Evolutionary conservation across 2,329 filamentous ascomycete species (phyloP).

Genomic region (Arachnomyces sp.): DNA sequence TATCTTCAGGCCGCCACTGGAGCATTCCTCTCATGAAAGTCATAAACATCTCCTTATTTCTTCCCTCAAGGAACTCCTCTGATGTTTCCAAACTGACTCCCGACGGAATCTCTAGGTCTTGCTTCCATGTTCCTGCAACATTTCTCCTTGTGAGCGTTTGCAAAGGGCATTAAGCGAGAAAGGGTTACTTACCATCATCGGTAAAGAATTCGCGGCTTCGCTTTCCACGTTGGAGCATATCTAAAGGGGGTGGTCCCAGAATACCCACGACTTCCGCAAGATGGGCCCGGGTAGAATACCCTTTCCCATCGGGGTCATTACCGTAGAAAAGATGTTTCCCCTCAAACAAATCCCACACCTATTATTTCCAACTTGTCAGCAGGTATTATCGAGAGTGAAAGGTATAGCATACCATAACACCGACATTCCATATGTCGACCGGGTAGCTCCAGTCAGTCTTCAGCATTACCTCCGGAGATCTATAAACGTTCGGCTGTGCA

Average conservation of each 20-base stretch:
- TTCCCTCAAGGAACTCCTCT: conserved; percentile 12
- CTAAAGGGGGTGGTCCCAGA: conserved; percentile 35
- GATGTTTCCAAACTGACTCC: conserved; percentile 11
- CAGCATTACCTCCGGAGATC: conserved; percentile 39
- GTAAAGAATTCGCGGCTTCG: conserved; percentile 34
- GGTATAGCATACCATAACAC: conserved; percentile 36
- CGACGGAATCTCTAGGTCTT: conserved; percentile 13
- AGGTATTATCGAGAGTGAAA: conserved; percentile 3
- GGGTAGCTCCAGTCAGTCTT: conserved; percentile 37
- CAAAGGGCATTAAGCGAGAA: conserved; percentile 3
- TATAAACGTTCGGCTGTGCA: conserved; percentile 31
- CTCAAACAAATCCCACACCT: conserved; percentile 44
- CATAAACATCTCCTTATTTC: conserved; percentile 6
- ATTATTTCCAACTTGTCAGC: conserved; percentile 9
- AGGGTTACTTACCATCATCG: conserved; percentile 24
- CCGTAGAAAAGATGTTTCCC: conserved; percentile 37
- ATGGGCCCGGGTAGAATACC: conserved; percentile 32
- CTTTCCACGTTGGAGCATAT: conserved; percentile 25
- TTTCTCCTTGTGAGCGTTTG: conserved; percentile 9
- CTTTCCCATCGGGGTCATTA: conserved; percentile 28
- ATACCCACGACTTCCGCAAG: conserved; percentile 40
- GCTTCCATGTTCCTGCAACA: conserved; percentile 16
- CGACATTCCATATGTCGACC: conserved; percentile 46
- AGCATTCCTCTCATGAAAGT: conserved; percentile 12
- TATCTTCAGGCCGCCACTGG: conserved; percentile 44